These are phyloP conservation scores for Solanum piurae DNA, from an alignment of 257 asterid species.

Conservation along the genomic window DNA sequence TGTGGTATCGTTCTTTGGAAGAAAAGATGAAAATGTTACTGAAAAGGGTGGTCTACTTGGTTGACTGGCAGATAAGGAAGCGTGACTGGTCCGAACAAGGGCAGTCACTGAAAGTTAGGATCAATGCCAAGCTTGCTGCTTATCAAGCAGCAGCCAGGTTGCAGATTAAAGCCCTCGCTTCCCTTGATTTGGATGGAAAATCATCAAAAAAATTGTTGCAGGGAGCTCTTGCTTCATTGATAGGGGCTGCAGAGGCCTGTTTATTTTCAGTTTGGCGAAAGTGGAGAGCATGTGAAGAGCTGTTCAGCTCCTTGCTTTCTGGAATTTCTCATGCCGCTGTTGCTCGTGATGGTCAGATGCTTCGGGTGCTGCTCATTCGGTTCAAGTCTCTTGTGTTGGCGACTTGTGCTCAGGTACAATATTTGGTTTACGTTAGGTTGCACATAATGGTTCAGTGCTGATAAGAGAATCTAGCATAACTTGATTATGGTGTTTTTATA, in stretches of 20 bases:
- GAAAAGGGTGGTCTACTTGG: constrained; percentile 14
- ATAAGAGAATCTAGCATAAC: constrained; percentile 7
- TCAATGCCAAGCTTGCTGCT: constrained; percentile 68
- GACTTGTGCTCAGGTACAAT: constrained; percentile 79
- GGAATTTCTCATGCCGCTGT: constrained; percentile 87
- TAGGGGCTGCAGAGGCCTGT: constrained; percentile 87
- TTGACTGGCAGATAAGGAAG: constrained; percentile 62
- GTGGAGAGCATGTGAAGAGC: constrained; percentile 90
- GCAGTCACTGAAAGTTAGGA: constrained; percentile 69
- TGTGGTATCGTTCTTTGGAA: not conserved
- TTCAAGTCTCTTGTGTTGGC: constrained; percentile 80
- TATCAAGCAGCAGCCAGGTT: constrained; percentile 76
- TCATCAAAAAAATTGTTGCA: constrained; percentile 87
- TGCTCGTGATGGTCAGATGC: constrained; percentile 85
- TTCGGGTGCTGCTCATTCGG: constrained; percentile 80
- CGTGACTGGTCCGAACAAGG: constrained; percentile 96
- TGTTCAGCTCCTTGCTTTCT: constrained; percentile 73
- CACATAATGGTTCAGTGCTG: not conserved
- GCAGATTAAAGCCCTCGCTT: constrained; percentile 66
- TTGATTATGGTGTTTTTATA: constrained; percentile 1
- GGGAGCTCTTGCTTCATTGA: constrained; percentile 74
- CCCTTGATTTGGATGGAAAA: constrained; percentile 76
- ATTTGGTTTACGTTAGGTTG: constrained; percentile 6
- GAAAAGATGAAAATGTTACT: not conserved
- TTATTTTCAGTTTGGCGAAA: constrained; percentile 77